phyloP scores from a whole-genome alignment of 352 stramenopile genomes.

The Pythium oligandrum region DNA sequence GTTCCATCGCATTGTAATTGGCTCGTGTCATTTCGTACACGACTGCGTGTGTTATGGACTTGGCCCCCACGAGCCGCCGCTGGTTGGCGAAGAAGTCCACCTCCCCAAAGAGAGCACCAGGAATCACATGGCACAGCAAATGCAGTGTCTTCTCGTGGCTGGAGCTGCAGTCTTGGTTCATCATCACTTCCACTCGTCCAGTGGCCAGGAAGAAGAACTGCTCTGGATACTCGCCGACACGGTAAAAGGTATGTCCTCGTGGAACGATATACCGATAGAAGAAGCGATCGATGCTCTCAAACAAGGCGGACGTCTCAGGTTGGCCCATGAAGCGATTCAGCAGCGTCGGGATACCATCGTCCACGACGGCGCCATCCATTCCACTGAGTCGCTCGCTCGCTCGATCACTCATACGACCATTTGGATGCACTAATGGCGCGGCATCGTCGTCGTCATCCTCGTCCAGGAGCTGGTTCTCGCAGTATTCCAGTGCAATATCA shows the following conservation, averaged over 20 bases:
- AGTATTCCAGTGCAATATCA: conserved; percentile 75
- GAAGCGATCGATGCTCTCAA: conserved; percentile 60
- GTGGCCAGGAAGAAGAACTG: conserved; percentile 77
- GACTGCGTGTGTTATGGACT: conserved; percentile 39
- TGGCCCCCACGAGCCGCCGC: conserved; percentile 56
- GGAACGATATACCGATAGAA: conserved; percentile 51
- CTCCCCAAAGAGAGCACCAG: conserved; percentile 81
- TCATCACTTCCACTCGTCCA: conserved; percentile 65
- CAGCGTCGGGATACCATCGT: conserved; percentile 60
- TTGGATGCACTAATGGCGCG: too few relatives aligned
- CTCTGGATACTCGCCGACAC: conserved; percentile 47
- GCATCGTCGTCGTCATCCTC: too few relatives aligned
- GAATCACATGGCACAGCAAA: conserved; percentile 64
- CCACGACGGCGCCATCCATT: neutral
- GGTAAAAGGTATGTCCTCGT: conserved; percentile 67
- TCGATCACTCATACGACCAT: too few relatives aligned
- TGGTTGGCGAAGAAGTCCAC: conserved; percentile 83
- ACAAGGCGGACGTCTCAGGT: conserved; percentile 60
- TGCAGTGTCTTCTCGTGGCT: conserved; percentile 39
- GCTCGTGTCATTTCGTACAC: conserved; percentile 70
- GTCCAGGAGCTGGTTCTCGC: conserved; percentile 58
- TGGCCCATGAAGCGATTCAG: conserved; percentile 79
- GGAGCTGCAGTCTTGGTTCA: conserved; percentile 68
- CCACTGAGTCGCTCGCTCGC: too few relatives aligned
- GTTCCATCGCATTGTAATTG: conserved; percentile 62